These are phyloP conservation scores for Diaporthe sp. DNA, from an alignment of 2,329 filamentous ascomycete species.

Conservation along the genomic window DNA sequence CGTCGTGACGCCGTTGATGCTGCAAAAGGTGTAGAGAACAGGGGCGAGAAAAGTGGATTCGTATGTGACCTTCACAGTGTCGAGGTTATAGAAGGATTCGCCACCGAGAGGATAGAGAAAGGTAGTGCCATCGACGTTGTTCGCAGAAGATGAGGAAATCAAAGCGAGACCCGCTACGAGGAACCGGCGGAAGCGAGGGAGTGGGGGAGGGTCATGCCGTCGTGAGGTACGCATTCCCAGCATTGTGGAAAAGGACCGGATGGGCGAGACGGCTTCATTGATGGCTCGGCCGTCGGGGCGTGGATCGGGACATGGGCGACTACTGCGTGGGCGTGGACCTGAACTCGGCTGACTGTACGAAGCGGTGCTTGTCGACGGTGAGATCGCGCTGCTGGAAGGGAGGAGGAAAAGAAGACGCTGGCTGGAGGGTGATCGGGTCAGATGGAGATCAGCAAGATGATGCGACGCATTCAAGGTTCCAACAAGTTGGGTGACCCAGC, in stretches of 20 bases:
- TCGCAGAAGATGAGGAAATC: conserved; percentile 6
- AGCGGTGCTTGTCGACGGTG: not conserved
- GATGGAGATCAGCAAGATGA: conserved; percentile 2
- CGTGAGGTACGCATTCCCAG: conserved; percentile 30
- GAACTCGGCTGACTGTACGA: not conserved
- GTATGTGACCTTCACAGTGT: conserved; percentile 31
- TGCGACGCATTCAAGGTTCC: conserved; percentile 28
- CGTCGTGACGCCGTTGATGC: conserved; percentile 28
- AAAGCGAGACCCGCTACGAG: conserved; percentile 11
- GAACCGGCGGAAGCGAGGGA: conserved; percentile 8
- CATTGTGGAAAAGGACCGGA: conserved; percentile 32
- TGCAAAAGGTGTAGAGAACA: conserved; percentile 28
- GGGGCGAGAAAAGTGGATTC: conserved; percentile 23
- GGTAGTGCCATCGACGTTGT: conserved; percentile 11
- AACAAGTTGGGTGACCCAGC: conserved; percentile 19
- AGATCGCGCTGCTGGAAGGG: not conserved
- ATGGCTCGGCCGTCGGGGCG: conserved; percentile 5
- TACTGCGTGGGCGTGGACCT: not conserved
- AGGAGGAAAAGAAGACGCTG: not conserved
- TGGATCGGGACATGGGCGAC: not conserved
- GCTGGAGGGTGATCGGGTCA: not conserved
- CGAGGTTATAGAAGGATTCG: conserved; percentile 29
- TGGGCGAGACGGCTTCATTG: conserved; percentile 26
- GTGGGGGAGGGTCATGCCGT: not conserved
- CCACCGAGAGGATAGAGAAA: conserved; percentile 28